phyloP scores from a whole-genome alignment of 495 filamentous ascomycete genomes.

The Hypoxylon crocopeplum region DNA sequence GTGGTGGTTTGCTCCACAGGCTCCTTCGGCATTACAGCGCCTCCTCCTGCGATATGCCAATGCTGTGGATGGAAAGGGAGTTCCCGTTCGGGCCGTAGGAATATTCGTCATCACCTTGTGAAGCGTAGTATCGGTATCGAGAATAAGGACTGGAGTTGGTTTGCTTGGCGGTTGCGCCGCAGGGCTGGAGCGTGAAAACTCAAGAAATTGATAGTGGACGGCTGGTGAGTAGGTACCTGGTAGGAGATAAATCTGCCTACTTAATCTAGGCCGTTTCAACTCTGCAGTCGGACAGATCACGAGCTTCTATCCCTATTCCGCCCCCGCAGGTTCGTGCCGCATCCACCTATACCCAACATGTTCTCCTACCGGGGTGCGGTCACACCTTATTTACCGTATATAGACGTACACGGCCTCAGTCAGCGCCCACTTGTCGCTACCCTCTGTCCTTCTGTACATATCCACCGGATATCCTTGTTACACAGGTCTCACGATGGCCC shows the following conservation, averaged over 20 bases:
- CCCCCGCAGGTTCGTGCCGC: conserved; percentile 15
- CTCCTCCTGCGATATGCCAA: conserved; percentile 24
- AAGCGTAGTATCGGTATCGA: neutral
- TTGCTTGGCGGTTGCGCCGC: neutral
- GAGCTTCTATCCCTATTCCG: conserved; percentile 10
- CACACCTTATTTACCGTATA: neutral
- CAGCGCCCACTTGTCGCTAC: neutral
- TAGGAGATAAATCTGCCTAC: conserved; percentile 4
- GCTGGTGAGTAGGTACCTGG: neutral
- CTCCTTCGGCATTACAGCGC: conserved; percentile 32
- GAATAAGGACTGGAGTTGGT: neutral
- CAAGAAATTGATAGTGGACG: too few species aligned
- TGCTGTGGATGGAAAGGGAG: conserved; percentile 8
- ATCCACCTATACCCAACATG: neutral
- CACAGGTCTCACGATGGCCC: too few species aligned
- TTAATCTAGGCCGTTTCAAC: conserved; percentile 16
- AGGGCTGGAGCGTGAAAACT: too few species aligned
- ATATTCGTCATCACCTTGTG: conserved; percentile 6
- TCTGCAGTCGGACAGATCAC: conserved; percentile 14
- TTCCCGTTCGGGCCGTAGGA: conserved; percentile 13
- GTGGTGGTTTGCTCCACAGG: conserved; percentile 1
- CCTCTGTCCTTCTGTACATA: neutral
- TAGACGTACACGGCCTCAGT: neutral
- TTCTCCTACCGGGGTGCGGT: conserved; percentile 3
- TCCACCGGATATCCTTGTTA: too few species aligned